Conservation (phyloP, 345 rosid species). For the Moricandia moricandioides region DNA sequence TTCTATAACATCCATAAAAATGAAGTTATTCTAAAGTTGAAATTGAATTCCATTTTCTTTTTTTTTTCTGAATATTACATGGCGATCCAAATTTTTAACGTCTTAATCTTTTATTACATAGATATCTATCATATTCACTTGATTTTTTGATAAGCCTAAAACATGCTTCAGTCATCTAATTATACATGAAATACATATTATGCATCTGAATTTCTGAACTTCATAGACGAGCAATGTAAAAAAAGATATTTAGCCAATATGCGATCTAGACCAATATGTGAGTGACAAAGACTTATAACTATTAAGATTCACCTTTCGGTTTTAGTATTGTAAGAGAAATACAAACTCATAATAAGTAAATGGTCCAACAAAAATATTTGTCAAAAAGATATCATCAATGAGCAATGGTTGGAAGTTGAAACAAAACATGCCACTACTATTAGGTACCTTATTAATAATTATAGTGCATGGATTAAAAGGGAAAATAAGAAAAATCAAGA, state of each 20-base stretch:
- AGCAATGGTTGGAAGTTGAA: conserved; percentile 23
- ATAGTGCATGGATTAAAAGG: neutral
- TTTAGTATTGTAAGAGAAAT: neutral
- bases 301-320: neutral
- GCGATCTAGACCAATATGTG: neutral
- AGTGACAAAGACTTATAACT: neutral
- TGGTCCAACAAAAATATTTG: neutral
- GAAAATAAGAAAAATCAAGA: conserved; percentile 17
- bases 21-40: no score
- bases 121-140: neutral
- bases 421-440: neutral
- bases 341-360: neutral
- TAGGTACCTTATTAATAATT: conserved; percentile 12
- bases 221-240: neutral
- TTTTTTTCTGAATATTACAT: no score
- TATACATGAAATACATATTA: neutral
- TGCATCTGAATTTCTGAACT: neutral
- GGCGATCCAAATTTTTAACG: neutral
- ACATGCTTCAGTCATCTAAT: neutral
- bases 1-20: no score
- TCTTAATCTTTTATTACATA: neutral
- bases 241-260: neutral
- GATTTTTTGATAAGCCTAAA: neutral
- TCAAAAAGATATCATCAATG: neutral
- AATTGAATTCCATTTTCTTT: no score